Percentiles rank a stretch among this genome's conserved stretches.
Conservation (phyloP, 106 monocot species). For the Phalaenopsis equestris region DNA sequence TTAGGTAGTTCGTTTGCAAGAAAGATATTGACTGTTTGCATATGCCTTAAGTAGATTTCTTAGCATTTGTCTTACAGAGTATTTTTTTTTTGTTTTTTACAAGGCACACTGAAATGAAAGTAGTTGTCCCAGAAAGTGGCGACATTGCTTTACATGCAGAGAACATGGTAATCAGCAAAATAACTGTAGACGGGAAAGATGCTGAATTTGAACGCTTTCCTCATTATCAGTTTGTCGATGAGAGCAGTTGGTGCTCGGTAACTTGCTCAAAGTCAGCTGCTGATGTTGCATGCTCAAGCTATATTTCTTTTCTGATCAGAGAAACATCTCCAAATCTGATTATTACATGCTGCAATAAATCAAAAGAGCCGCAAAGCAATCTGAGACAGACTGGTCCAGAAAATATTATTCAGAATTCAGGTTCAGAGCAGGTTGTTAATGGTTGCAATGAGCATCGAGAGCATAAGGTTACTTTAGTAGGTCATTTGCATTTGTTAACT, state of each 20-base stretch:
- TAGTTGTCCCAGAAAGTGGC: constrained; percentile 54
- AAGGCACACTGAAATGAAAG: constrained; percentile 84
- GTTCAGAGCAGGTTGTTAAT: constrained; percentile 38
- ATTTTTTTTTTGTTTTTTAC: constrained; percentile 7
- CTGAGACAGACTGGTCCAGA: constrained; percentile 22
- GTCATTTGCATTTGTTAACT: background rate
- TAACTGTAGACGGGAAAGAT: constrained; percentile 60
- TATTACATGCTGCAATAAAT: constrained; percentile 44
- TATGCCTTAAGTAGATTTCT: background rate
- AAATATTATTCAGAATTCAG: constrained; percentile 23
- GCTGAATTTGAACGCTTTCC: constrained; percentile 55
- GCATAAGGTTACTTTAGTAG: constrained; percentile 30
- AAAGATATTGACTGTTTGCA: background rate
- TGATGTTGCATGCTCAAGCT: constrained; percentile 59
- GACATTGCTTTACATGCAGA: constrained; percentile 64
- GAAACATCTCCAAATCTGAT: constrained; percentile 83
- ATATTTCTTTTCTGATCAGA: constrained; percentile 56
- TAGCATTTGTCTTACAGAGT: background rate
- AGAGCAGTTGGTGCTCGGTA: constrained; percentile 55
- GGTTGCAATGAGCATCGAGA: constrained; percentile 34
- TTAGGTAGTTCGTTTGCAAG: background rate
- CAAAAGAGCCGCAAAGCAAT: constrained; percentile 19
- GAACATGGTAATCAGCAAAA: constrained; percentile 49
- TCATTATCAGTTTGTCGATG: constrained; percentile 38
- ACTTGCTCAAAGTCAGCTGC: constrained; percentile 71